These are phyloP conservation scores for Chalciporus piperatoides DNA, from an alignment of 1,284 basidiomycete species.

Conservation along the genomic window DNA sequence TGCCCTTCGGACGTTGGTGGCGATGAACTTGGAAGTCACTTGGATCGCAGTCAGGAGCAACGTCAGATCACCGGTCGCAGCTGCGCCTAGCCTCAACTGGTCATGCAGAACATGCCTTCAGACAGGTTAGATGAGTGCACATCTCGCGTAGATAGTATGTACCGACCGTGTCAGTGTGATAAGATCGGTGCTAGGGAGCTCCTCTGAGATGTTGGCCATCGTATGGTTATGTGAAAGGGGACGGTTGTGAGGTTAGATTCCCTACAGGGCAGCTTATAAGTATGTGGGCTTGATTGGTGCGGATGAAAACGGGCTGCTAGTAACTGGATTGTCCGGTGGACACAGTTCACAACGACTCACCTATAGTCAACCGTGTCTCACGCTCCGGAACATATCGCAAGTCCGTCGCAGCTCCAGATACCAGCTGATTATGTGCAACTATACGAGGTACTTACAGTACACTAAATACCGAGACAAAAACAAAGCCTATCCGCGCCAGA, in stretches of 20 bases:
- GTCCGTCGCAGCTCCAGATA: neutral
- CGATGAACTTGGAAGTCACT: conserved; percentile 95
- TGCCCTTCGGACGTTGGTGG: conserved; percentile 96
- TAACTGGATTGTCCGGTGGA: conserved; percentile 5
- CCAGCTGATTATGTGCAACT: conserved; percentile 8
- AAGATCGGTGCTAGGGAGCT: conserved; percentile 78
- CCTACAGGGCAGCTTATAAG: conserved; percentile 17
- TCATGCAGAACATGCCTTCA: conserved; percentile 80
- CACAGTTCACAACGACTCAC: neutral
- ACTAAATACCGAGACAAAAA: conserved; percentile 3
- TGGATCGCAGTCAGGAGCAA: conserved; percentile 94
- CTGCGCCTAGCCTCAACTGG: conserved; percentile 73
- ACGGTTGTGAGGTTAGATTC: conserved; percentile 1
- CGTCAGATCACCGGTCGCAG: conserved; percentile 92
- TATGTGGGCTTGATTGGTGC: conserved; percentile 14
- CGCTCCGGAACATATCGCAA: conserved; percentile 24
- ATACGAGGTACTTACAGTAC: conserved; percentile 18
- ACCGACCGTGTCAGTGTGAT: conserved; percentile 86
- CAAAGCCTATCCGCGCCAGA: conserved; percentile 5
- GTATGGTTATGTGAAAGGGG: conserved; percentile 1
- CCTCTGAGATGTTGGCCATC: conserved; percentile 43
- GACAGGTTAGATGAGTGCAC: conserved; percentile 9
- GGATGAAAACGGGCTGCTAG: conserved; percentile 25
- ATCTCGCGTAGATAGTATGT: neutral
- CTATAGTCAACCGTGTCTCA: conserved; percentile 18